A percentile compares a stretch with the other conserved stretches of the same genome.
Evolutionary conservation across 2,329 filamentous ascomycete species (phyloP).

Genomic region (Calonectria pseudoturangicola): DNA sequence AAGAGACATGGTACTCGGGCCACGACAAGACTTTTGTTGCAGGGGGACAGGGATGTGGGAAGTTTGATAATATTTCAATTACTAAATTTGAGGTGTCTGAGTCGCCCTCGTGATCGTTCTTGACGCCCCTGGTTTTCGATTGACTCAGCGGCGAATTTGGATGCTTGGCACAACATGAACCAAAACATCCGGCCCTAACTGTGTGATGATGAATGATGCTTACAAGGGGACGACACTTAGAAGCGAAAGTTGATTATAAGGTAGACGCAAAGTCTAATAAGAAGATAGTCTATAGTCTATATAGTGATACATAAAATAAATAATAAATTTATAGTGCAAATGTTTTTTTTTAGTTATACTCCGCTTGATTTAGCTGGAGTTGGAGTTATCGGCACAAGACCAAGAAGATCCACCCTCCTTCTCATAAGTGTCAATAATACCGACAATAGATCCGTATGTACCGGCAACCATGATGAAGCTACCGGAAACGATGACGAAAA

Average conservation of each 20-base stretch:
- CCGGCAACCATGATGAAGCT: slow-evolving; percentile 23
- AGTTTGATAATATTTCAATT: too few species aligned
- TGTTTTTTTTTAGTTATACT: slow-evolving; percentile 4
- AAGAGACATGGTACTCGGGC: too few species aligned
- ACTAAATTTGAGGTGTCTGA: too few species aligned
- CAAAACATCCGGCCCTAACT: not conserved
- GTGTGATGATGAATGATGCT: not conserved
- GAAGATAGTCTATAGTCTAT: slow-evolving; percentile 29
- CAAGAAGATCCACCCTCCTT: slow-evolving; percentile 21
- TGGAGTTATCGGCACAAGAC: slow-evolving; percentile 19
- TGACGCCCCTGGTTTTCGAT: too few species aligned
- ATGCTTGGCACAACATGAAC: not conserved
- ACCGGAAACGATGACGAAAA: slow-evolving; percentile 7
- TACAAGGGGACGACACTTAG: slow-evolving; percentile 6
- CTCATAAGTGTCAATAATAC: slow-evolving; percentile 15
- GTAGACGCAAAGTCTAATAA: slow-evolving; percentile 14
- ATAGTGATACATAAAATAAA: slow-evolving; percentile 24
- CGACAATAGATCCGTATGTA: slow-evolving; percentile 13
- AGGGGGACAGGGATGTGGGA: too few species aligned
- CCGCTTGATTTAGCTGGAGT: slow-evolving; percentile 21
- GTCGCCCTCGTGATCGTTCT: too few species aligned
- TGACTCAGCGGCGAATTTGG: too few species aligned
- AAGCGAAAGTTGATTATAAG: slow-evolving; percentile 23
- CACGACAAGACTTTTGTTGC: too few species aligned
- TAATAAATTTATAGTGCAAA: slow-evolving; percentile 6